These are phyloP conservation scores for Choiromyces venosus DNA, from an alignment of 495 filamentous ascomycete species.

Conservation along the genomic window DNA sequence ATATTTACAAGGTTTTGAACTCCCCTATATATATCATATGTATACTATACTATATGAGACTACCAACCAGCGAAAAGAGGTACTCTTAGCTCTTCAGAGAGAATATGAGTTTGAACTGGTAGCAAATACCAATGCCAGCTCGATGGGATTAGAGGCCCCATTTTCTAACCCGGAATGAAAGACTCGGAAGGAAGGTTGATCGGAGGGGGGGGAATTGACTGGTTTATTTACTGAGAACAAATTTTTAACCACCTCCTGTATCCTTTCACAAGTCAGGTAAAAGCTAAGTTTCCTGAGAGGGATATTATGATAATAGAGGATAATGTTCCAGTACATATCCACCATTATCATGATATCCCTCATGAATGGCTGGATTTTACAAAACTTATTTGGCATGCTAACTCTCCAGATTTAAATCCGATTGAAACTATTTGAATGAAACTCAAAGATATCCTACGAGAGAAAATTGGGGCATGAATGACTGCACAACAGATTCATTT, in stretches of 20 bases:
- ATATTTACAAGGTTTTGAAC: background rate
- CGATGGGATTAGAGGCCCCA: background rate
- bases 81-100: background rate
- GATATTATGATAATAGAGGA: slow-evolving; percentile 8
- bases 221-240: slow-evolving; percentile 6
- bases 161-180: background rate
- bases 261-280: background rate
- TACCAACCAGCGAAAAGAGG: background rate
- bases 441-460: slow-evolving; percentile 7
- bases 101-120: slow-evolving; percentile 2
- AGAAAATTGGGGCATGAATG: too few species aligned
- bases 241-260: slow-evolving; percentile 6
- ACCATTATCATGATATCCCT: slow-evolving; percentile 1
- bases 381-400: slow-evolving; percentile 3
- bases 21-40: slow-evolving; percentile 7
- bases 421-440: slow-evolving; percentile 1
- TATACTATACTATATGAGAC: slow-evolving; percentile 9
- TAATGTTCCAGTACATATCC: background rate
- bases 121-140: background rate
- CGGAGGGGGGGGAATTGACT: background rate
- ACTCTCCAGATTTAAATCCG: slow-evolving; percentile 5
- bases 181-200: background rate
- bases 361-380: background rate
- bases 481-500: too few species aligned
- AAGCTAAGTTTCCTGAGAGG: background rate